Base-by-base conservation (phyloP, 23 red algal species). In the Gracilaria caudata region DNA sequence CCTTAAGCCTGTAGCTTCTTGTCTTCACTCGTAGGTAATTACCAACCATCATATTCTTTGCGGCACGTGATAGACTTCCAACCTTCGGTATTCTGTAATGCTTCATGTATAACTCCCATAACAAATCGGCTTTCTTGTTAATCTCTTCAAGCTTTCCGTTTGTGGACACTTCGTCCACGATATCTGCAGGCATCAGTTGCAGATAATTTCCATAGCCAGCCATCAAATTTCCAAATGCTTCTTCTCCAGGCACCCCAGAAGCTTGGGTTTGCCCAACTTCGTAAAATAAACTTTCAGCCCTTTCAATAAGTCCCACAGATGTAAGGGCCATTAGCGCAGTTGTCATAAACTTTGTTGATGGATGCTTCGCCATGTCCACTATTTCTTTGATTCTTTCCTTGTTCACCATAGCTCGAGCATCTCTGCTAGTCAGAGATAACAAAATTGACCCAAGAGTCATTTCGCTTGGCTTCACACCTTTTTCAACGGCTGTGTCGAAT, bases 141-240 rank as follows among this genome's bases (percentile, higher is more conserved):
- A 89, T 55, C 8, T 78, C 71, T 29, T 74, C 82, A 4, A 45
- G 54, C 36, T 71, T 73, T 13, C 64, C 65, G 23, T 34, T 72
- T 49, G 41, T 35, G 3, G 40, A 49, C 44, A 47, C 66, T 19
- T 55, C 45, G 30, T 71, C 49, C 20, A 53, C 44, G 40, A 49
- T 45, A 45, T 61, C 77, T 4, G 60, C 80, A 20, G 43, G 35
- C 77, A 80, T 57, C 4, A 57, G 51, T 19, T 80, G 33, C 2
- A 89, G 46, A 45, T 89, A 66, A 64, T 89, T 89, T 47, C 39
- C 71, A 47, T 89, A 89, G 64, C 53, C 85, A 70, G 39, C 56
- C 85, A 89, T 89, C 44, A 89, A 41, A 68, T 55, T 49, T 21
- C 53, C 53, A 38, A 78, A 89, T 38, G 49, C 37, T 16, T 64